Base-by-base conservation (phyloP, 805 yeast genomes). In the Candida argentea region DNA sequence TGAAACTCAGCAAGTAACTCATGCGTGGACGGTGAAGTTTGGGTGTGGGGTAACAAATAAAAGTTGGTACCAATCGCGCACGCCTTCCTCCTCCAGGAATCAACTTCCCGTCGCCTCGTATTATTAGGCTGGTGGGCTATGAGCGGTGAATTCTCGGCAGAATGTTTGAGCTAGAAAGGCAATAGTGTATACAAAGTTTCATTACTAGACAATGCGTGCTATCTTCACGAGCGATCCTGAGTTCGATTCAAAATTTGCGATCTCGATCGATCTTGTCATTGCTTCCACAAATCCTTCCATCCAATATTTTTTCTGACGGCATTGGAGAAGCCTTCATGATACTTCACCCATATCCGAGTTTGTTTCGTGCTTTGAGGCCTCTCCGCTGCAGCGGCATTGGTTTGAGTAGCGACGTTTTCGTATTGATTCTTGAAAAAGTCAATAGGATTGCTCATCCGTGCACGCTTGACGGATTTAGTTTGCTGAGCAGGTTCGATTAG, bases 241-340 rank as follows among this genome's bases (percentile, higher is more conserved):
- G n/a, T n/a, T n/a, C 13, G 13, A 10, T n/a, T 8, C 14, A 22
- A n/a, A 22, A n/a, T 22, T 6, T 13, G 9, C 10, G 7, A 10
- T 10, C 6, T 4, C n/a, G n/a, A n/a, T n/a, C n/a, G n/a, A n/a
- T 7, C 6, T 6, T 6, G 12, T 15, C 12, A 29, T 15, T 5
- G 21, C 11, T 29, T 21, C 77, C 83, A 82, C 14, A 86, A 50
- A 30, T 70, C 77, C 5, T 57, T 49, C 95, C 95, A 87, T 13
- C 76, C 70, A 14, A 86, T 73, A 30, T 77, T 81, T 43, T 83
- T 84, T 19, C 93, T 57, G 2, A 86, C 96, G 0, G 96, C 96
- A 50, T 84, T 80, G 4, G 94, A 81, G 44, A 79, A 86, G 1
- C 96, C 96, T 53, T 86, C 95, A 37, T 80, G 81, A 46, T 77